Evolutionary conservation across 176 grass and related monocot genomes (phyloP), one percentile per base, ranked within the genome.

Genomic region (Triticum aestivum): DNA sequence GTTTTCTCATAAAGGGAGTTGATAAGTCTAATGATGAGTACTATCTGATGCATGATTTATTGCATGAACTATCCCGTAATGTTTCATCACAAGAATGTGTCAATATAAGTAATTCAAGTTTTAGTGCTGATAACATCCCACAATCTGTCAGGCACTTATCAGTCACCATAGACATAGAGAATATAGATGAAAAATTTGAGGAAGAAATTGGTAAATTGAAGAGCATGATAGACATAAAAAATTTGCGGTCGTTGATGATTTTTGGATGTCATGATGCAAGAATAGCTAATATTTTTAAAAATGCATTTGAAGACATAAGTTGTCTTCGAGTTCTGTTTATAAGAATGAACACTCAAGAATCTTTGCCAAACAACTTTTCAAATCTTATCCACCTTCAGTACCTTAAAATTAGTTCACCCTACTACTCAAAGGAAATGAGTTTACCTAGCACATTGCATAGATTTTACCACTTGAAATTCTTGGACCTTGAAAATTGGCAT

Each of bases 341-440:
- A 66, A 2, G 0, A 8, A 32, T 66, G 1, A 32, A 66, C 12
- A 66, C 27, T 7, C 24, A 2, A 14, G 1, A 0, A 30, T 15
- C 27, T 7, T 7, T 66, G 12, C 27, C 27, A 32, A 32, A 65
- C 0, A 13, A 1, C 12, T 66, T 65, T 15, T 15, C 63, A 30
- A 65, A 30, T 3, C 63, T 65, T 30, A 30, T 65, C 26, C 63
- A 65, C 63, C 63, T 65, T 0, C 26, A 15, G 3, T 32, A 65
- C 5, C 63, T 65, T 32, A 32, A 15, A 14, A 30, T 65, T 14
- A 29, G 63, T 1, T 65, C 62, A 65, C 1, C 26, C 1, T 6
- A 1, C 1, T 0, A 0, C 12, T 6, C 3, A 1, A 0, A 4
- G 3, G 2, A 66, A 2, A 6, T 32, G 26, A 65, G 0, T 65